Evolutionary conservation across 495 filamentous ascomycete genomes (phyloP), one percentile per base, ranked within the genome.

Genomic region (Ramalina peruviana): DNA sequence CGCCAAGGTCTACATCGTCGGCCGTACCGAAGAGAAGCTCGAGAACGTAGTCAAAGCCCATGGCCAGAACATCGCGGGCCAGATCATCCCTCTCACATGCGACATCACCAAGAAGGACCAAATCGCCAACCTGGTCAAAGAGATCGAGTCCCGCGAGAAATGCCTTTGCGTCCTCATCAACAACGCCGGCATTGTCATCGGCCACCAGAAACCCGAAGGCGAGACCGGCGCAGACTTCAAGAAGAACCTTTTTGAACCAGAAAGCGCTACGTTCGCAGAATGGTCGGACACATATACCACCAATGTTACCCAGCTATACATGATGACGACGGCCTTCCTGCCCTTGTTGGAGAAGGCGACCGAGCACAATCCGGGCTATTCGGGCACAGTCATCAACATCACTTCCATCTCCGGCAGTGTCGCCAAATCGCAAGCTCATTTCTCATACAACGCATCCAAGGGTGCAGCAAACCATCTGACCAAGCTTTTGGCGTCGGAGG

Each of bases 361-460:
- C 10, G 67, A 73, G 54, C 49, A 61, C 2, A 62, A 75, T 30
- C 58, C 55, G n/a, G 71, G 71, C 30, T 78, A 68, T 63, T 70
- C 73, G 3, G 71, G 71, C 30, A 73, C 65, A 0, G 73, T 82
- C 5, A 68, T 83, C 58, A 83, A 82, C 52, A 79, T 77, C 48
- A 69, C 71, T 27, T 74, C 72, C 7, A 76, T 78, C 23, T 72
- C 67, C 1, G 74, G 74, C 1, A 68, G 70, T 15, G 62, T 75
- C 9, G 69, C 69, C 48, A 62, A 63, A 20, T 63, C 71, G 3
- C 74, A 76, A 58, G 65, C 67, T 27, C 74, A 76, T 50, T 76
- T 75, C 53, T 65, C 67, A 1, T 75, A 76, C 54, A 78, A 76
- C 54, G 63, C 69, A 0, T 64, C 60, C 54, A 78, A 77, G 56